Base-by-base conservation (phyloP, 331 rosid species). In the Quercus phellos region DNA sequence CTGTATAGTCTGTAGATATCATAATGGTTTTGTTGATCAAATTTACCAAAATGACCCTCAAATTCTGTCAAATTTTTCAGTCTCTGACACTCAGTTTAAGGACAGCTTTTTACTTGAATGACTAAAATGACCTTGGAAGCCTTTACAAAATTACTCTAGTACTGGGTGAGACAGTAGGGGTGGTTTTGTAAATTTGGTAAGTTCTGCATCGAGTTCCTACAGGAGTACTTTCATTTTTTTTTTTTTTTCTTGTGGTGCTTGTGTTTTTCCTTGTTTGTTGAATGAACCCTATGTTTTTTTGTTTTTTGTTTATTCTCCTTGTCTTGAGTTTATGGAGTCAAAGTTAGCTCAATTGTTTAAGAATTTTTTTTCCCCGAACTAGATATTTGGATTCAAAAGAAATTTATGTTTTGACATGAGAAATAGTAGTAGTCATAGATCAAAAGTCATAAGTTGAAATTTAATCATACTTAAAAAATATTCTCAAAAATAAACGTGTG, bases 1-100 rank as follows among this genome's bases (percentile, higher is more conserved):
- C 8, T 75, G 87, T 81, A 85, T 88, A 75, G 82, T 82, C 8
- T 77, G 88, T 86, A 85, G 89, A 75, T 86, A 72, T 79, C 83
- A 88, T 74, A 51, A 79, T 83, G 70, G 60, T 77, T 22, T 59
- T 59, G 14, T 63, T 19, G 10, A 2, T 0, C 24, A 2, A 29
- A 88, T 63, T 83, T 79, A 81, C 92, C 10, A 3, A 63, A 30
- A 22, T 26, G 50, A 17, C 87, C 95, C 78, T 87, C 4, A 0
- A n/a, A 35, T 21, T 53, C 68, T 18, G 60, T 76, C 85, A 38
- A 76, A 78, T 75, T 86, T 81, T 74, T 85, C 19, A 38, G 74
- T 2, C 24, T 11, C 2, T 22, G 67, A 32, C 74, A 19, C 22
- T n/a, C 22, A 9, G 42, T 13, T 16, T 19, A 2, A 8, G 26